A percentile compares a stretch with the other conserved stretches of the same genome.
phyloP scores from a whole-genome alignment of 352 stramenopile genomes.

The Phytopythium chamaehyphon region DNA sequence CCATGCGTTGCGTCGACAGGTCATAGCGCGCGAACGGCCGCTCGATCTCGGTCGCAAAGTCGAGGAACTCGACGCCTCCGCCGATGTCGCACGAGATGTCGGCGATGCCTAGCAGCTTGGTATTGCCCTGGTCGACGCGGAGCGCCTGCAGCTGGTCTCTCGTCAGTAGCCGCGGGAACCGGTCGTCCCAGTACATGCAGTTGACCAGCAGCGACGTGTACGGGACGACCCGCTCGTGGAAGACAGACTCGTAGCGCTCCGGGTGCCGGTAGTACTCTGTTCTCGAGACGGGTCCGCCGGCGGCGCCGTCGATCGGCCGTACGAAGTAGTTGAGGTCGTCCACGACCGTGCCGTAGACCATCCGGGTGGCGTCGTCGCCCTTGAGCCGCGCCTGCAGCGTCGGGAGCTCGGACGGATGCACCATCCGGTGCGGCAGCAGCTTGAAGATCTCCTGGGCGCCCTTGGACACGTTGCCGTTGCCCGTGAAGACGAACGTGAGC shows the following conservation, averaged over 20 bases:
- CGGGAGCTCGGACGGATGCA: constrained; percentile 82
- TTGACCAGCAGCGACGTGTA: constrained; percentile 93
- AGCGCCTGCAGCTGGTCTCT: constrained; percentile 86
- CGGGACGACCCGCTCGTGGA: constrained; percentile 88
- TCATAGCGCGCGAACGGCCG: constrained; percentile 93
- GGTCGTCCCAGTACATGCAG: constrained; percentile 96
- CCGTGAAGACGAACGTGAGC: constrained; percentile 93
- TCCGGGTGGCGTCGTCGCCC: constrained; percentile 28
- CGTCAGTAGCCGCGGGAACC: constrained; percentile 91
- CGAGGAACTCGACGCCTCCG: constrained; percentile 93
- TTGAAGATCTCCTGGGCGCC: constrained; percentile 94
- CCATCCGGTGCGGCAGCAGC: constrained; percentile 93
- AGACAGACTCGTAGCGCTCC: constrained; percentile 87
- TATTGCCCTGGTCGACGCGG: constrained; percentile 44
- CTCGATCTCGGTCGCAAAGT: constrained; percentile 92
- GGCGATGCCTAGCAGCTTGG: constrained; percentile 88
- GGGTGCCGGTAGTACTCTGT: constrained; percentile 92
- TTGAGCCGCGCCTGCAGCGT: constrained; percentile 48
- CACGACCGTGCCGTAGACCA: constrained; percentile 81
- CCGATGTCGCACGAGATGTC: constrained; percentile 96
- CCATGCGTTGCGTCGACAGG: constrained; percentile 61
- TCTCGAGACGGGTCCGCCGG: constrained; percentile 18
- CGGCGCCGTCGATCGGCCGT: constrained; percentile 31
- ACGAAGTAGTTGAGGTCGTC: constrained; percentile 70
- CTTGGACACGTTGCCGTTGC: constrained; percentile 92